phyloP scores from a whole-genome alignment of 768 basidiomycete species.

The Phylloporus sp. region DNA sequence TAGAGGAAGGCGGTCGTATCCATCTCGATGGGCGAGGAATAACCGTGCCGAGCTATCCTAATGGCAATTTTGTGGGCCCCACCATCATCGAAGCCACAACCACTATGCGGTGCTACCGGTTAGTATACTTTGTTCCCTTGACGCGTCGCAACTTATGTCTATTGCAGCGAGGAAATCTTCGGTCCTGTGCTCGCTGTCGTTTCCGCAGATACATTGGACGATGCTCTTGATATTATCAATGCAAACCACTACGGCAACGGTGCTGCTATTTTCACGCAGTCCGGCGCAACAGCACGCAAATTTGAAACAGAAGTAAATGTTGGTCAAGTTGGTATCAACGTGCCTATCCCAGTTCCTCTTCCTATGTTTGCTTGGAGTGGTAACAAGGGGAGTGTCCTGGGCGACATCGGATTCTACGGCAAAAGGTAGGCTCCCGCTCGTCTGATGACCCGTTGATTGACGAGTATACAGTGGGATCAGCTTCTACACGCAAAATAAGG shows the following conservation, averaged over 20 bases:
- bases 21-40: slow-evolving; percentile 78
- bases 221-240: slow-evolving; percentile 88
- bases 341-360: slow-evolving; percentile 87
- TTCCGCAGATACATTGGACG: slow-evolving; percentile 78
- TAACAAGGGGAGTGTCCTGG: slow-evolving; percentile 82
- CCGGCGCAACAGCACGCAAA: slow-evolving; percentile 89
- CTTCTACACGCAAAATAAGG: slow-evolving; percentile 97
- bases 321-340: slow-evolving; percentile 91
- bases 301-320: slow-evolving; percentile 87
- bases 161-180: slow-evolving; percentile 83
- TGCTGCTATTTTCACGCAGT: slow-evolving; percentile 93
- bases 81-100: slow-evolving; percentile 83
- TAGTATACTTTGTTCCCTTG: slow-evolving; percentile 22
- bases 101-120: slow-evolving; percentile 86
- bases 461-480: slow-evolving; percentile 62
- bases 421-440: slow-evolving; percentile 48
- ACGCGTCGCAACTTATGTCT: not conserved
- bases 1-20: slow-evolving; percentile 79
- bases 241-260: slow-evolving; percentile 90
- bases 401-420: slow-evolving; percentile 90
- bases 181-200: slow-evolving; percentile 84
- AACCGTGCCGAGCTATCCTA: slow-evolving; percentile 64
- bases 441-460: not conserved
- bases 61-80: slow-evolving; percentile 94
- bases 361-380: slow-evolving; percentile 98